Evolutionary conservation across 106 monocot genomes (phyloP), one percentile per base, ranked within the genome.

Genomic region (Apostasia shenzhenica): DNA sequence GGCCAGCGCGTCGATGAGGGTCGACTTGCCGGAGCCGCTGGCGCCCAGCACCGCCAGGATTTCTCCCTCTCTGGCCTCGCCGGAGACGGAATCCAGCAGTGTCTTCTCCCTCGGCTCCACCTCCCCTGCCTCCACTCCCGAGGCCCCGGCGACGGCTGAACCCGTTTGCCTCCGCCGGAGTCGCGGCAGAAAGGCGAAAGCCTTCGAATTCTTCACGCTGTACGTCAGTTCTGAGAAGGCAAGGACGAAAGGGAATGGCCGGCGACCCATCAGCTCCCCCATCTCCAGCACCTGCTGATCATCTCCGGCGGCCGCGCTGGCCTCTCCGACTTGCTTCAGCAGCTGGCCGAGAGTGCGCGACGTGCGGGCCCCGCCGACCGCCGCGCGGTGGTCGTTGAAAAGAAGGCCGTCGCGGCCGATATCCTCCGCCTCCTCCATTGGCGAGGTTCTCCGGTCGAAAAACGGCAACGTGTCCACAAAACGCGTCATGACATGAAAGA

Each of bases 1-100:
- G 8, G 93, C 93, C n/a, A 94, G 77, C 6, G 93, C 93, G 76
- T 94, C 93, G 78, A 94, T 94, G 47, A 94, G 84, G 7, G 93
- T 94, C 14, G 86, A 86, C 67, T 94, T 94, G 39, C 93, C 93
- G 42, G 87, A 85, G 49, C 90, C 90, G 67, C 90, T 90, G 2
- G 94, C 90, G 9, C 94, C 94, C 1, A 94, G 80, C 39, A 94
- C 84, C 10, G 90, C 94, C 59, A 94, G 68, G 56, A 94, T 94
- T 81, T 94, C 90, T 2, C 94, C 94, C 42, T 94, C 87, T 40
- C 72, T 61, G 4, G 94, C 94, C 67, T 89, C 89, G 44, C 94
- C 90, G 52, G 94, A 84, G 73, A 94, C 69, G 10, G 63, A 63
- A 73, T 94, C 80, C 4, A 94, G 82, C 41, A 94, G 76, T 1